Conservation (phyloP, 2,329 filamentous ascomycete genomes). For the Myotisia sp. region DNA sequence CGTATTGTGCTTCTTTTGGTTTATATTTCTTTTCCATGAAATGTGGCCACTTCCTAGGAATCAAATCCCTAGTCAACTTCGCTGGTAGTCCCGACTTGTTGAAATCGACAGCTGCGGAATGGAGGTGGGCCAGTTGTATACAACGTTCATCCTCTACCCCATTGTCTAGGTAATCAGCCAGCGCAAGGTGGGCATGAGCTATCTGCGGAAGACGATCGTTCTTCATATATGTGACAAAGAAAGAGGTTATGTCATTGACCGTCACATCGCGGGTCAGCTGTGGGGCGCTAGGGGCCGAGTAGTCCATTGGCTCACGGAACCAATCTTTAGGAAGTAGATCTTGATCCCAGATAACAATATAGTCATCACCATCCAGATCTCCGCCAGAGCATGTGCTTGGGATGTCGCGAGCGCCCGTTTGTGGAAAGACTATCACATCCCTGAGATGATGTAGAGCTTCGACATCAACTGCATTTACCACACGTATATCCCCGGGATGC, state of each 20-base stretch:
- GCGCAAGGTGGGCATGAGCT: conserved; percentile 66
- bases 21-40: conserved; percentile 62
- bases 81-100: conserved; percentile 77
- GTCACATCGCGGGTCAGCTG: conserved; percentile 49
- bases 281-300: conserved; percentile 44
- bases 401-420: conserved; percentile 67
- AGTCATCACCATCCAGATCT: conserved; percentile 92
- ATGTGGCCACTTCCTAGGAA: conserved; percentile 59
- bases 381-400: conserved; percentile 93
- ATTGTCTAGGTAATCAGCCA: conserved; percentile 47
- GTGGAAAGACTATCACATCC: conserved; percentile 77
- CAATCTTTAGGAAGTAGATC: conserved; percentile 55
- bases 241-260: conserved; percentile 59
- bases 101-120: conserved; percentile 89
- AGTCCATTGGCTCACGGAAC: conserved; percentile 68
- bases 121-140: conserved; percentile 60
- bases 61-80: conserved; percentile 46
- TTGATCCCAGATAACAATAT: conserved; percentile 81
- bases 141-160: conserved; percentile 59
- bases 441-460: conserved; percentile 59
- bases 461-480: conserved; percentile 70
- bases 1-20: conserved; percentile 40
- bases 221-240: conserved; percentile 89
- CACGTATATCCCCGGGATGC: conserved; percentile 79
- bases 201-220: conserved; percentile 70